Percentiles rank a stretch among this genome's conserved stretches.
Conservation (phyloP, 2,329 filamentous ascomycete species). For the Pestalotiopsis sp. region DNA sequence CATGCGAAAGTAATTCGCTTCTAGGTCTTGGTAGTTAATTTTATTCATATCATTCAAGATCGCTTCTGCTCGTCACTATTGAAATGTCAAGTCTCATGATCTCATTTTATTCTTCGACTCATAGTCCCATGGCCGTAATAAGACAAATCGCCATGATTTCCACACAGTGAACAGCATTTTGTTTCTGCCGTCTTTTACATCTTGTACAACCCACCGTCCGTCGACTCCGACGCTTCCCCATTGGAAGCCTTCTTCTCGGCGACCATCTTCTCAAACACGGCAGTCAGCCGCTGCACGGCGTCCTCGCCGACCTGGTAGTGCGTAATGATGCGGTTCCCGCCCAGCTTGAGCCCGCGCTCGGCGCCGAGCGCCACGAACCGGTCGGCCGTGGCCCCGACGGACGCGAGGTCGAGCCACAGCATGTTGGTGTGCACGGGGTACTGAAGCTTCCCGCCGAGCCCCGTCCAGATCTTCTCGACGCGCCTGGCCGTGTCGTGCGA, state of each 20-base stretch:
- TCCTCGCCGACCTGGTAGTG: constrained; percentile 58
- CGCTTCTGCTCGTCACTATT: background rate
- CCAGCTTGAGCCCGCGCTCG: constrained; percentile 28
- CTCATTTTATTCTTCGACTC: too few relatives aligned
- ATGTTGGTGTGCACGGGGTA: constrained; percentile 72
- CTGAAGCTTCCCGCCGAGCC: constrained; percentile 60
- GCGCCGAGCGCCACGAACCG: constrained; percentile 28
- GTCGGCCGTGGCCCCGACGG: constrained; percentile 21
- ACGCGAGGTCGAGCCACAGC: constrained; percentile 65
- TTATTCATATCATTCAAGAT: background rate
- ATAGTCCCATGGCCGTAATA: too few relatives aligned
- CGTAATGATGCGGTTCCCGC: constrained; percentile 32
- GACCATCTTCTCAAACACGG: constrained; percentile 43
- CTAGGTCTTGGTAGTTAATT: background rate
- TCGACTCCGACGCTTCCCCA: background rate
- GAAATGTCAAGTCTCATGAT: too few relatives aligned
- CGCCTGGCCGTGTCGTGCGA: constrained; percentile 62
- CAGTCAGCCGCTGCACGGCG: constrained; percentile 50
- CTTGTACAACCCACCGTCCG: background rate
- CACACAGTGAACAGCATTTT: too few relatives aligned
- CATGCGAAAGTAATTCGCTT: background rate
- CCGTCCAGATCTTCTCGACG: constrained; percentile 65
- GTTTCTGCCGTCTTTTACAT: background rate
- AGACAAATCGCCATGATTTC: too few relatives aligned
- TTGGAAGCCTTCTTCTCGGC: constrained; percentile 19